Conservation (phyloP, 2,329 filamentous ascomycete species). For the Aspergillus amoenus region DNA sequence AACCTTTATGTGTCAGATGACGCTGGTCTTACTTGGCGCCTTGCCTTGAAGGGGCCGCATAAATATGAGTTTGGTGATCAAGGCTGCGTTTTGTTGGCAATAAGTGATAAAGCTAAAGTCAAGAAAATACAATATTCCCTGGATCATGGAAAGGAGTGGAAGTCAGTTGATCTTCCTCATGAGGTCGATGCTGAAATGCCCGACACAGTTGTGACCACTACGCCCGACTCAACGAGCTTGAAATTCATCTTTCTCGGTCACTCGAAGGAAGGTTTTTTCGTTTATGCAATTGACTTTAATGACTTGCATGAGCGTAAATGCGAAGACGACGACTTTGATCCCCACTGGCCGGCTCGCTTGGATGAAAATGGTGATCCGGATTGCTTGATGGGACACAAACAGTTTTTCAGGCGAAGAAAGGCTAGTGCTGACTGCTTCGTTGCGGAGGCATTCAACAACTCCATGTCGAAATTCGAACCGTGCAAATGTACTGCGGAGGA, state of each 20-base stretch:
- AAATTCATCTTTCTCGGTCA: conserved; percentile 79
- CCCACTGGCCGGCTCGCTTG: conserved; percentile 82
- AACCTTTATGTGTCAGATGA: conserved; percentile 88
- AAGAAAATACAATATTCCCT: conserved; percentile 72
- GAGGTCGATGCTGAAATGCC: conserved; percentile 68
- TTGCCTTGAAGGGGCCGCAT: conserved; percentile 73
- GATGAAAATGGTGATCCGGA: conserved; percentile 77
- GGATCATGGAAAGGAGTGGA: conserved; percentile 86
- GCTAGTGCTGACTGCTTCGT: conserved; percentile 87
- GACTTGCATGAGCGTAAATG: conserved; percentile 79
- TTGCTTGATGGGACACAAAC: conserved; percentile 95
- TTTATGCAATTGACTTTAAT: conserved; percentile 80
- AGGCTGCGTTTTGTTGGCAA: conserved; percentile 81
- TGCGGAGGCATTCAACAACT: conserved; percentile 79
- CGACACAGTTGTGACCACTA: conserved; percentile 77
- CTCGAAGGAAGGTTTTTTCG: conserved; percentile 55
- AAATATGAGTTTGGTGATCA: conserved; percentile 97
- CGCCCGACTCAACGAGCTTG: conserved; percentile 85
- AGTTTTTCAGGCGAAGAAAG: conserved; percentile 82
- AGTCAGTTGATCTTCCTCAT: conserved; percentile 65
- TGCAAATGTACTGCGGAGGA: conserved; percentile 83
- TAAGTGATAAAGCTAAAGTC: conserved; percentile 66
- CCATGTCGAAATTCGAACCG: conserved; percentile 64
- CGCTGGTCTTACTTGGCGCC: conserved; percentile 80
- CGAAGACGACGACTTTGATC: conserved; percentile 69